Base-by-base conservation (phyloP, 768 basidiomycete genomes). In the Pleurotus tuber-regium region DNA sequence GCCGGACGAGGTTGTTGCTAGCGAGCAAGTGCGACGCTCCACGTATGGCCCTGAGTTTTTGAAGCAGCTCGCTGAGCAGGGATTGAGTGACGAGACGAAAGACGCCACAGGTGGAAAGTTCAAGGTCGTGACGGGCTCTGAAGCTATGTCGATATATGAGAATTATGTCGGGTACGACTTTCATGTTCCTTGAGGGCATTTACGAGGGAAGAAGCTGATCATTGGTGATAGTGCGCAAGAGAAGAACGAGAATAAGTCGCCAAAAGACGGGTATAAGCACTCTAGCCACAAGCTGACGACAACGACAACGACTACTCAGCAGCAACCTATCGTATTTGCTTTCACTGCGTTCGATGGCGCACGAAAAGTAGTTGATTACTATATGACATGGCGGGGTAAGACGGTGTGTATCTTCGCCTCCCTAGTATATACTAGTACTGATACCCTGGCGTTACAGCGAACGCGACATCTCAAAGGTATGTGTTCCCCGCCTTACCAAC, bases 351-450 rank as follows among this genome's bases (percentile, higher is more conserved):
- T 63, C 55, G 68, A 71, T 19, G 68, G 66, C 9, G 70, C 68
- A 18, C 65, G 66, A 47, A 75, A 70, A 55, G 69, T 70, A 31
- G 70, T 77, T 28, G 75, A 80, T 58, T 79, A 76, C 60, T 78
- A 78, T 55, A 74, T 77, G 73, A 72, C 74, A 25, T 78, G 77
- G 77, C 66, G 68, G 54, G 69, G 71, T 11, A 68, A 72, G 61
- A 68, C 62, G 44, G 75, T 75, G 41, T 44, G 72, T 54, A 7
- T 29, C 21, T 18, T 25, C 40, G 9, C 48, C 28, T 42, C 53
- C 3, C 43, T 18, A 51, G 25, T 49, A 21, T 19, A 42, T 24
- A 6, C 53, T 29, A 14, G 26, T 36, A 10, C 29, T 47, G 23
- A 19, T 21, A 6, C 30, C 30, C 7, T 14, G 18, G 21, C 33